A percentile compares a stretch with the other conserved stretches of the same genome.
Conservation (phyloP, 2,329 filamentous ascomycete genomes). For the Zarea fungicola region DNA sequence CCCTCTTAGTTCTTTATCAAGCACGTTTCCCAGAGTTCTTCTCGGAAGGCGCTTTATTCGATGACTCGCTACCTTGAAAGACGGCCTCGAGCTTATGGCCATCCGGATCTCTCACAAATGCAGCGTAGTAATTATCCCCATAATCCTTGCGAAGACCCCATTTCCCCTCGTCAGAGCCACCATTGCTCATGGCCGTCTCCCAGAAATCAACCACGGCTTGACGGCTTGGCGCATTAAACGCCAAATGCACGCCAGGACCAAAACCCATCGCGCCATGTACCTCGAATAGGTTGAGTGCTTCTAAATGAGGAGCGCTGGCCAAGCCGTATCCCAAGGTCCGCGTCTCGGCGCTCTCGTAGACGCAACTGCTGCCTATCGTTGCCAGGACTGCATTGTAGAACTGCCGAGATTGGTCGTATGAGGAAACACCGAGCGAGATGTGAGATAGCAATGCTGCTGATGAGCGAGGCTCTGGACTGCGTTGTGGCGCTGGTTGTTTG, state of each 20-base stretch:
- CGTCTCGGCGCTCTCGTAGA: constrained; percentile 24
- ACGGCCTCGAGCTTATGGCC: constrained; percentile 30
- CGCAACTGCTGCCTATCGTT: constrained; percentile 23
- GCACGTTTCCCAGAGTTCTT: no score
- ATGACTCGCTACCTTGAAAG: constrained; percentile 16
- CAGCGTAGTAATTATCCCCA: constrained; percentile 28
- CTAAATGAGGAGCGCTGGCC: constrained; percentile 18
- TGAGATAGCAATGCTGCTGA: constrained; percentile 14
- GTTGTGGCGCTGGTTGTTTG: no score
- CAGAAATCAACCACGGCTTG: constrained; percentile 26
- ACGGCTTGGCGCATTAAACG: constrained; percentile 27
- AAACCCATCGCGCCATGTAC: constrained; percentile 19
- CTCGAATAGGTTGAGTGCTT: constrained; percentile 28
- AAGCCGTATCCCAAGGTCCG: constrained; percentile 26
- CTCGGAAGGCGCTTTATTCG: no score
- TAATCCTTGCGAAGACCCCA: constrained; percentile 27
- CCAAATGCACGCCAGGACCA: constrained; percentile 27
- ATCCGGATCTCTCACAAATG: constrained; percentile 29
- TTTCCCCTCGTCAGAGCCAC: constrained; percentile 24
- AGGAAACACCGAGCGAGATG: constrained; percentile 21
- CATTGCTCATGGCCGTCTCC: constrained; percentile 22
- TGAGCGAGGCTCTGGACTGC: not conserved
- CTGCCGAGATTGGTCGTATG: constrained; percentile 20
- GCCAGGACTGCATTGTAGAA: constrained; percentile 26
- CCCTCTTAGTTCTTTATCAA: no score